Conservation (phyloP, 1,139 yeast genomes). For the Pichia sp. region DNA sequence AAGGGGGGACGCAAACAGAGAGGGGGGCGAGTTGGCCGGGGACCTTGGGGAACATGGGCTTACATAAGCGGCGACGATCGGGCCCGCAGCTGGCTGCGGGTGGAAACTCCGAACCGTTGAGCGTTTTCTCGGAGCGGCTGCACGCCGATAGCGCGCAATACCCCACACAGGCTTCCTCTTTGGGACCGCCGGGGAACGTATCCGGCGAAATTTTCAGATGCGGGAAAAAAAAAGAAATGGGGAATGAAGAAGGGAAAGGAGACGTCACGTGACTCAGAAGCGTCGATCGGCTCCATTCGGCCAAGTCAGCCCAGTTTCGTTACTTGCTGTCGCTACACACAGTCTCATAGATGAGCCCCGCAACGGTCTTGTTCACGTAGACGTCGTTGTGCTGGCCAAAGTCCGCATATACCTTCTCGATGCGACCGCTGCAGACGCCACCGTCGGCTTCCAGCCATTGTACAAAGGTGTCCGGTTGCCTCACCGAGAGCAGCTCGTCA, state of each 20-base stretch:
- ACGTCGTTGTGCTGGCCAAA: constrained; percentile 16
- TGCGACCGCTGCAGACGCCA: not conserved
- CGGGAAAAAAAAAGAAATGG: not conserved
- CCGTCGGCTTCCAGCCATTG: constrained; percentile 19
- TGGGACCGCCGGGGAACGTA: not conserved
- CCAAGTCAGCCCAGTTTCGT: no score
- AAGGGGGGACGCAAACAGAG: not conserved
- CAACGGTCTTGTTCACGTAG: constrained; percentile 2
- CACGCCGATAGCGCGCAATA: no score
- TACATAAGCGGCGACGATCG: not conserved
- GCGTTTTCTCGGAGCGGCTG: not conserved
- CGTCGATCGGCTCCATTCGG: no score
- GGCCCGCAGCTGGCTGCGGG: not conserved
- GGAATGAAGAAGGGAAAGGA: not conserved
- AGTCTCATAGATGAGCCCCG: not conserved
- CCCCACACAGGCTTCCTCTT: constrained; percentile 4
- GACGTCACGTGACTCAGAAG: no score
- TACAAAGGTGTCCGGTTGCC: constrained; percentile 32
- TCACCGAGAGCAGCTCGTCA: constrained; percentile 35
- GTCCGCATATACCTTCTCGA: constrained; percentile 2
- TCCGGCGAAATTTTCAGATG: not conserved
- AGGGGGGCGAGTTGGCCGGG: no score
- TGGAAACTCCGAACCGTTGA: not conserved
- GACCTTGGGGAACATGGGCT: no score
- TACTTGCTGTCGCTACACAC: no score